Evolutionary conservation across 306 rosid genomes (phyloP).

Genomic region (Styphnolobium japonicum): DNA sequence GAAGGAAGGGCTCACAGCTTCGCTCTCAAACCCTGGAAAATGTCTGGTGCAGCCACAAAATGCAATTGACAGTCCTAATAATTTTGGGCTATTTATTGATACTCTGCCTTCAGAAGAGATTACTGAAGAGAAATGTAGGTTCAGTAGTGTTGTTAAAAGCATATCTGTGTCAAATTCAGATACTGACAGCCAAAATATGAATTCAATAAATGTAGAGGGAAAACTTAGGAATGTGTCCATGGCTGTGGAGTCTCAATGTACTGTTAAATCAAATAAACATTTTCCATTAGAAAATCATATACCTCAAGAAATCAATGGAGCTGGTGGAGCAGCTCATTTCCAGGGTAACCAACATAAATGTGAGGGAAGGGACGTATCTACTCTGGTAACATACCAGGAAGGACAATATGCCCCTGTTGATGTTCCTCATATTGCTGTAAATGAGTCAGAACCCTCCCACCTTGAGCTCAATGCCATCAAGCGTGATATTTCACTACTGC

Average conservation of each 20-base stretch:
- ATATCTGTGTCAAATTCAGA: constrained; percentile 53
- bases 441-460: constrained; percentile 59
- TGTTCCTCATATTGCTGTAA: constrained; percentile 34
- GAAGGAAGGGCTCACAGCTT: constrained; percentile 48
- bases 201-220: constrained; percentile 40
- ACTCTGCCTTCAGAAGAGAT: constrained; percentile 45
- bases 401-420: constrained; percentile 41
- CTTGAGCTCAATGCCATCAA: constrained; percentile 68
- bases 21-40: constrained; percentile 44
- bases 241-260: constrained; percentile 43
- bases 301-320: constrained; percentile 55
- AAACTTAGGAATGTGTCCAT: constrained; percentile 35
- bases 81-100: constrained; percentile 38
- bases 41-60: constrained; percentile 35
- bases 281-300: constrained; percentile 41
- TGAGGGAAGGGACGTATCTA: constrained; percentile 43
- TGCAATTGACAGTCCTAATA: constrained; percentile 40
- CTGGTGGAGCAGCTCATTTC: constrained; percentile 38
- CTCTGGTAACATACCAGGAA: constrained; percentile 43
- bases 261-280: constrained; percentile 39
- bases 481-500: constrained; percentile 54
- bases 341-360: constrained; percentile 46
- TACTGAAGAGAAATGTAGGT: constrained; percentile 45
- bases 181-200: constrained; percentile 48
- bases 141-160: constrained; percentile 47